Base-by-base conservation (phyloP, 345 rosid genomes). In the Kandelia obovata region DNA sequence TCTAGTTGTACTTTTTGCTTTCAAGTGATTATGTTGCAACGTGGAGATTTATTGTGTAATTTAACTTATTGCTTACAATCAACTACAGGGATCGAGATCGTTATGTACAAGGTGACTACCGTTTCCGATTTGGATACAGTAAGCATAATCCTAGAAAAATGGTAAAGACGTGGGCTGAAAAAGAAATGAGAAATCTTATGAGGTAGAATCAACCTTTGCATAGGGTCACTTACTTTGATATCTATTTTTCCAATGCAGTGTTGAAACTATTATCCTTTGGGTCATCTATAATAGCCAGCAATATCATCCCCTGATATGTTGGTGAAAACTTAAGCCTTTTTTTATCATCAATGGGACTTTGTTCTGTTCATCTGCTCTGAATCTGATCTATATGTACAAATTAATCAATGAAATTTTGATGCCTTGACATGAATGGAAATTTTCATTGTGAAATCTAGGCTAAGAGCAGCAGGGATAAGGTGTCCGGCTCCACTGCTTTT, bases 161-260 rank as follows among this genome's bases (percentile, higher is more conserved):
- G 98, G 98, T 94, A 28, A 87, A 91, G 78, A 94, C 92, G 0
- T 94, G 98, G 98, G 98, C 98, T 75, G 98, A 94, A 78, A 94
- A 94, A 72, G 98, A 94, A 85, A 85, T 88, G 84, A 86, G 98
- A 79, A 94, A 94, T 84, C 97, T 91, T 65, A 71, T 87, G 86
- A 91, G 98, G 98, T 87, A 73, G 73, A 31, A 19, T 43, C 15
- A 68, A 32, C 35, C 27, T 65, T 72, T 15, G 32, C 26, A 21
- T 15, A 26, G 62, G 30, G 52, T 43, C 37, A 43, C 43, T 63
- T 21, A 31, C 66, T 19, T 58, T 69, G 20, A 26, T 37, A 37
- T 56, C 20, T 34, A 26, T 68, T 25, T 47, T 68, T 20, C 25
- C 39, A 17, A 39, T 58, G 55, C 35, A 26, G 26, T 25, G 62